These are phyloP conservation scores for Russula earlei DNA, from an alignment of 768 basidiomycete species.

Conservation along the genomic window DNA sequence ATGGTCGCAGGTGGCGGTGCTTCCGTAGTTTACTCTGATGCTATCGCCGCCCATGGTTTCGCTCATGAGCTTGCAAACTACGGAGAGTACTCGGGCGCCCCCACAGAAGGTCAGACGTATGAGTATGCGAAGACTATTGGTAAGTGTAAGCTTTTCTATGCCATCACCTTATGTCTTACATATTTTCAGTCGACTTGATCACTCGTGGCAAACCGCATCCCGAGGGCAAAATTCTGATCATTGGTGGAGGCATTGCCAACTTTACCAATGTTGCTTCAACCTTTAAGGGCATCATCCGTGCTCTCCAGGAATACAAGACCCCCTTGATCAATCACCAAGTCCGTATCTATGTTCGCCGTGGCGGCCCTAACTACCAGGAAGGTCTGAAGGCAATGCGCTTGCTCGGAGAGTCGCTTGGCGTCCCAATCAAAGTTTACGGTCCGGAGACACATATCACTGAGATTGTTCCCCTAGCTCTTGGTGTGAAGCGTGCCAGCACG, in stretches of 20 bases:
- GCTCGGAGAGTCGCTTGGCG: constrained; percentile 92
- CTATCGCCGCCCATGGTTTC: constrained; percentile 86
- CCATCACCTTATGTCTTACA: constrained; percentile 7
- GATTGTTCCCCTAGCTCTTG: constrained; percentile 97
- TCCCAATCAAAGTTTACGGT: constrained; percentile 94
- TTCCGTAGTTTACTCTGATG: constrained; percentile 60
- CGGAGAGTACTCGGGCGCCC: constrained; percentile 98
- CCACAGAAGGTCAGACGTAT: constrained; percentile 96
- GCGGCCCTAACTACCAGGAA: constrained; percentile 99
- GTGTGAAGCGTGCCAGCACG: constrained; percentile 52
- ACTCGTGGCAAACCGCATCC: constrained; percentile 77
- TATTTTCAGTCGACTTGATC: constrained; percentile 70
- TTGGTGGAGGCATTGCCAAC: constrained; percentile 99
- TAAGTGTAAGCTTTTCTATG: constrained; percentile 30
- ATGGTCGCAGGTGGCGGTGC: constrained; percentile 99
- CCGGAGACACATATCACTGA: constrained; percentile 98
- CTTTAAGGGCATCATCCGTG: constrained; percentile 99
- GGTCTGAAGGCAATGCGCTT: constrained; percentile 97
- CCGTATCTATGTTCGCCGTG: constrained; percentile 94
- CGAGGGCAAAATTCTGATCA: constrained; percentile 97
- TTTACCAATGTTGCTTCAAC: constrained; percentile 99
- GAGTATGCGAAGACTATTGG: constrained; percentile 99
- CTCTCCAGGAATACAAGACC: constrained; percentile 86
- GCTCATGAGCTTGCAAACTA: constrained; percentile 99
- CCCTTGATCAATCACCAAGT: constrained; percentile 77